A percentile compares a stretch with the other conserved stretches of the same genome.
Evolutionary conservation across 495 filamentous ascomycete species (phyloP).

Genomic region (Daldinia bambusicola): DNA sequence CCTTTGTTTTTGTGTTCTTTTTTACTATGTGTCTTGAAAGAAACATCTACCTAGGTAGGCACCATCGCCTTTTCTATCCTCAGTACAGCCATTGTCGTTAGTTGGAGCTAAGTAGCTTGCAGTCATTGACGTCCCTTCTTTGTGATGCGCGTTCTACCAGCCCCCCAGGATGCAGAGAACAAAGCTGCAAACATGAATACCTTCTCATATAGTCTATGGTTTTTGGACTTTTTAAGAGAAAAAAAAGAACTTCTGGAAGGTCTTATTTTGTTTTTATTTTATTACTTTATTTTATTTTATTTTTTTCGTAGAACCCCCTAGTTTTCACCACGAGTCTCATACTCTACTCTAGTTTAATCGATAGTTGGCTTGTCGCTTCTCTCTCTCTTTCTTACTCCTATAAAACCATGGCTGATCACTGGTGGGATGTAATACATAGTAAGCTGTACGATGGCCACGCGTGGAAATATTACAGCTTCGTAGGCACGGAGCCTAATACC

Average conservation of each 20-base stretch:
- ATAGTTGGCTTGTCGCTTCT: background rate
- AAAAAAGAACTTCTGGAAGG: no score
- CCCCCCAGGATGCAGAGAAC: background rate
- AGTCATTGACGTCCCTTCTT: slow-evolving; percentile 6
- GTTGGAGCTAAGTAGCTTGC: background rate
- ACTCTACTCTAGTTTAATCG: background rate
- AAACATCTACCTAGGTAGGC: background rate
- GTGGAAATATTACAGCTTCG: background rate
- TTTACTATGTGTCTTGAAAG: background rate
- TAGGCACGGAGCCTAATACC: background rate
- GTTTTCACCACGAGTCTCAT: slow-evolving; percentile 1
- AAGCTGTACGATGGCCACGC: background rate
- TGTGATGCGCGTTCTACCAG: background rate
- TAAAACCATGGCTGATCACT: background rate
- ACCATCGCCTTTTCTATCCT: background rate
- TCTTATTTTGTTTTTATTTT: no score
- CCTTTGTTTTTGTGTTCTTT: background rate
- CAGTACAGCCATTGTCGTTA: background rate
- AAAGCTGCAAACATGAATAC: slow-evolving; percentile 1
- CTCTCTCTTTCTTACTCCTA: background rate
- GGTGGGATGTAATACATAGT: background rate
- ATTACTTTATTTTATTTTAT: no score
- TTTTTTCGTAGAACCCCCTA: background rate
- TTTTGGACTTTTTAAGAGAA: background rate
- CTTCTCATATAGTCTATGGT: background rate